A percentile compares a stretch with the other conserved stretches of the same genome.
Evolutionary conservation across 345 rosid genomes (phyloP).

Genomic region (Populus nigra): DNA sequence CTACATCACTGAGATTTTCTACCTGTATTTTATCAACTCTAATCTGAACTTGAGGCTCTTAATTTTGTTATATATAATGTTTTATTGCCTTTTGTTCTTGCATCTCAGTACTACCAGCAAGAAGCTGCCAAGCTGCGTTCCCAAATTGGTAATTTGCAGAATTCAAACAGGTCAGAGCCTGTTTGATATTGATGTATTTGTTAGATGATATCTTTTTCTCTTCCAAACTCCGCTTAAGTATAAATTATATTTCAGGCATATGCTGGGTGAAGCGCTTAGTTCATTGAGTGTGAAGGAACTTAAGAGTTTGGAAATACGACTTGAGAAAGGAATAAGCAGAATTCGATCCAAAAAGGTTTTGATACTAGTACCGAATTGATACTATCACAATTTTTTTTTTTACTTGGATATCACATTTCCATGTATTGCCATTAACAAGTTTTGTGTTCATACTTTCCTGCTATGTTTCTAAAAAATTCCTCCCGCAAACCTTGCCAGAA

Average conservation of each 20-base stretch:
- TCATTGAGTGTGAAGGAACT: conserved; percentile 53
- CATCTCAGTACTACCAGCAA: conserved; percentile 77
- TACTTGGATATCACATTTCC: background rate
- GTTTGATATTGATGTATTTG: background rate
- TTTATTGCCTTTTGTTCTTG: background rate
- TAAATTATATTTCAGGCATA: conserved; percentile 44
- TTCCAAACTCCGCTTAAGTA: background rate
- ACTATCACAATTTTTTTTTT: background rate
- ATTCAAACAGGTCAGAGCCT: conserved; percentile 55
- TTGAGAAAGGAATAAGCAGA: conserved; percentile 77
- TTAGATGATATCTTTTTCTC: background rate
- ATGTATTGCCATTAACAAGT: conserved; percentile 11
- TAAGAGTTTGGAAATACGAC: conserved; percentile 55
- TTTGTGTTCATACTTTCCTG: background rate
- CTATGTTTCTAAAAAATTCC: background rate
- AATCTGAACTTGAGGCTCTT: background rate
- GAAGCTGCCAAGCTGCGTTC: conserved; percentile 71
- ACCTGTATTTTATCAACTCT: background rate
- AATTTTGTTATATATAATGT: background rate
- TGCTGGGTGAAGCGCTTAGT: conserved; percentile 76
- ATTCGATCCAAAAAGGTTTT: conserved; percentile 92
- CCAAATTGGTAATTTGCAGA: conserved; percentile 66
- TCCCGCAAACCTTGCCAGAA: conserved; percentile 43
- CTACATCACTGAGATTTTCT: background rate
- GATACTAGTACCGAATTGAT: background rate